Evolutionary conservation across 2,329 filamentous ascomycete genomes (phyloP).

Genomic region (Exophiala aquamarina): DNA sequence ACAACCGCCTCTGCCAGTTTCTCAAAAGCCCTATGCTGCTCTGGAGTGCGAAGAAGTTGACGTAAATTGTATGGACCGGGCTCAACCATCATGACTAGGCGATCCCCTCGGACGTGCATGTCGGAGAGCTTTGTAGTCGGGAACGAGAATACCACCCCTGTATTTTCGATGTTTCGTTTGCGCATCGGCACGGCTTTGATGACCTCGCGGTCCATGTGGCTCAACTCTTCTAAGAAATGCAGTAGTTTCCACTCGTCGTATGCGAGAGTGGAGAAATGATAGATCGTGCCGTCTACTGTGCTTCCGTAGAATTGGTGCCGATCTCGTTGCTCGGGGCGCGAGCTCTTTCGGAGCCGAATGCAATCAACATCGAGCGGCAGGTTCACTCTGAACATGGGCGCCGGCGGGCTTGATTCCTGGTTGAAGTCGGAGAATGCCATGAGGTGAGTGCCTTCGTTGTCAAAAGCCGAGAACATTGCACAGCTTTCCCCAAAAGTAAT

Average conservation of each 20-base stretch:
- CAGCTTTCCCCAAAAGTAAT: conserved; percentile 12
- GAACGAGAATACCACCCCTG: conserved; percentile 5
- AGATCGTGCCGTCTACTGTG: conserved; percentile 67
- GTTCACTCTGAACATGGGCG: conserved; percentile 21
- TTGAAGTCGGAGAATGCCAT: conserved; percentile 18
- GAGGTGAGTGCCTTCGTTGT: conserved; percentile 15
- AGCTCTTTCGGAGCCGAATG: conserved; percentile 7
- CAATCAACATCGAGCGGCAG: conserved; percentile 23
- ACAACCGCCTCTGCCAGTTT: conserved; percentile 14
- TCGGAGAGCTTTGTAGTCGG: conserved; percentile 10
- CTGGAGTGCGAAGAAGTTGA: conserved; percentile 12
- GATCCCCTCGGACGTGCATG: conserved; percentile 25
- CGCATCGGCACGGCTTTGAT: conserved; percentile 16
- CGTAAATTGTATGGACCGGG: conserved; percentile 25
- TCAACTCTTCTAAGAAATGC: conserved; percentile 70
- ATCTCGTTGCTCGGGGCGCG: neutral
- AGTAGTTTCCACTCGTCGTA: conserved; percentile 66
- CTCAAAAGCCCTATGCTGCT: conserved; percentile 11
- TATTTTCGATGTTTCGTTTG: conserved; percentile 9
- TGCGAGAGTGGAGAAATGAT: conserved; percentile 67
- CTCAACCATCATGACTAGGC: conserved; percentile 25
- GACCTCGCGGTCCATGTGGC: conserved; percentile 42
- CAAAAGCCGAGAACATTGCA: conserved; percentile 17
- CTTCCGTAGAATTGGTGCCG: conserved; percentile 57
- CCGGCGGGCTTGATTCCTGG: conserved; percentile 11